These are phyloP conservation scores for Amanita exitialis DNA, from an alignment of 768 basidiomycete genomes.

Conservation along the genomic window DNA sequence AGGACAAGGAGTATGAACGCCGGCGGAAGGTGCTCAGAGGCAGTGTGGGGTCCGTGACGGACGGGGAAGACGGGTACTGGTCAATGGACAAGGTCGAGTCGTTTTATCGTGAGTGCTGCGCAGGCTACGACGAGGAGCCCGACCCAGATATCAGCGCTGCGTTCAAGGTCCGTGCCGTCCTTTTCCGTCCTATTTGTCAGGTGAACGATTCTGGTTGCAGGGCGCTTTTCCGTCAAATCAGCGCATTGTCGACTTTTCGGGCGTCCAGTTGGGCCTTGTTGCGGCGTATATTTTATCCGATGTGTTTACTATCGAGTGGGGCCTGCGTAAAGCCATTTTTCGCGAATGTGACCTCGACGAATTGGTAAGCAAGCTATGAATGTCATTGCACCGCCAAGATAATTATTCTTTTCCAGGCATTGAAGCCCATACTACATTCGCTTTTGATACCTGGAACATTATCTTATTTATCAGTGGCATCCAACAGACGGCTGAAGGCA, in stretches of 20 bases:
- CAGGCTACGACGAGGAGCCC: conserved; percentile 62
- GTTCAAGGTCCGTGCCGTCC: conserved; percentile 45
- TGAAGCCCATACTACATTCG: conserved; percentile 88
- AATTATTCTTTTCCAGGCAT: conserved; percentile 30
- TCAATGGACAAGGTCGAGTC: conserved; percentile 71
- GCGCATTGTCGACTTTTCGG: conserved; percentile 70
- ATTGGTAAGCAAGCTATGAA: conserved; percentile 34
- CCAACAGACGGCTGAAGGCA: conserved; percentile 73
- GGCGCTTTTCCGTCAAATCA: conserved; percentile 46
- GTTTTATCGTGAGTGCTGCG: conserved; percentile 82
- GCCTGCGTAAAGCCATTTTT: conserved; percentile 74
- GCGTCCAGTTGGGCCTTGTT: conserved; percentile 60
- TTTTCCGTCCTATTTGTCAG: background rate
- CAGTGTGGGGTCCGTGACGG: conserved; percentile 26
- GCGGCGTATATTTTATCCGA: conserved; percentile 80
- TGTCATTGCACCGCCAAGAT: background rate
- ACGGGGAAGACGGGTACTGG: conserved; percentile 67
- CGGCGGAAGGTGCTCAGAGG: conserved; percentile 56
- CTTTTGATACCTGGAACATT: conserved; percentile 77
- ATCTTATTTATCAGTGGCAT: conserved; percentile 76
- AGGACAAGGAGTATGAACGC: conserved; percentile 64
- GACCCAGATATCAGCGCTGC: conserved; percentile 57
- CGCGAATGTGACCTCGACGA: conserved; percentile 86
- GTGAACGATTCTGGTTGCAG: conserved; percentile 17
- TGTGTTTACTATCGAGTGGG: conserved; percentile 90